Conservation (phyloP, 202 grass and related monocot genomes). For the Miscanthus sacchariflorus region DNA sequence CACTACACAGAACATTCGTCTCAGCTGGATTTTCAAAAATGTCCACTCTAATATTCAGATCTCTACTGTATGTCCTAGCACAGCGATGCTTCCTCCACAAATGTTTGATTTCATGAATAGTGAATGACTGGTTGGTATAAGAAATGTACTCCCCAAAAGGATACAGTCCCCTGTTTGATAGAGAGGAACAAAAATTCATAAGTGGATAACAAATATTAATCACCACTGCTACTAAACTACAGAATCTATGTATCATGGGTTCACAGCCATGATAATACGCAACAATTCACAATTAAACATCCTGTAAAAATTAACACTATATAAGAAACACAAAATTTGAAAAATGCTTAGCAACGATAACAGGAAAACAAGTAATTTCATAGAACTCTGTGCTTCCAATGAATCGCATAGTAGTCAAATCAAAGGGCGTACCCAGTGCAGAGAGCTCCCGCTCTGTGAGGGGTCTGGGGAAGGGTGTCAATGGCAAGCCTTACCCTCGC, state of each 20-base stretch:
- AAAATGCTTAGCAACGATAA: background rate
- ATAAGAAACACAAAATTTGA: background rate
- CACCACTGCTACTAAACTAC: background rate
- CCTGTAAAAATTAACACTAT: background rate
- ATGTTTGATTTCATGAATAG: conserved; percentile 81
- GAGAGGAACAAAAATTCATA: conserved; percentile 36
- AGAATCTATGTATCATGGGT: background rate
- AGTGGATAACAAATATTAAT: conserved; percentile 20
- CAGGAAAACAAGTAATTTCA: background rate
- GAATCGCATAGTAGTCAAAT: background rate
- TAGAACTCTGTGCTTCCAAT: background rate
- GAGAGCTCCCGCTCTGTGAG: no score
- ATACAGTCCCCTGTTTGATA: conserved; percentile 67
- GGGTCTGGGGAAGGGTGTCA: no score
- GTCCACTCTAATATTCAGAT: conserved; percentile 82
- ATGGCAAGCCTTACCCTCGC: no score
- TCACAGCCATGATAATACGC: background rate
- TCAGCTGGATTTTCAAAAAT: conserved; percentile 78
- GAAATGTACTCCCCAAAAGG: conserved; percentile 88
- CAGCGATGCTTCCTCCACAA: conserved; percentile 95
- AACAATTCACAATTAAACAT: background rate
- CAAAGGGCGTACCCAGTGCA: background rate
- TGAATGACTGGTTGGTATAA: conserved; percentile 83
- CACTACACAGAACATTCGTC: conserved; percentile 93
- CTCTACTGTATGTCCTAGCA: conserved; percentile 60